Conservation (phyloP, 805 yeast species). For the Nakazawaea wickerhamii region DNA sequence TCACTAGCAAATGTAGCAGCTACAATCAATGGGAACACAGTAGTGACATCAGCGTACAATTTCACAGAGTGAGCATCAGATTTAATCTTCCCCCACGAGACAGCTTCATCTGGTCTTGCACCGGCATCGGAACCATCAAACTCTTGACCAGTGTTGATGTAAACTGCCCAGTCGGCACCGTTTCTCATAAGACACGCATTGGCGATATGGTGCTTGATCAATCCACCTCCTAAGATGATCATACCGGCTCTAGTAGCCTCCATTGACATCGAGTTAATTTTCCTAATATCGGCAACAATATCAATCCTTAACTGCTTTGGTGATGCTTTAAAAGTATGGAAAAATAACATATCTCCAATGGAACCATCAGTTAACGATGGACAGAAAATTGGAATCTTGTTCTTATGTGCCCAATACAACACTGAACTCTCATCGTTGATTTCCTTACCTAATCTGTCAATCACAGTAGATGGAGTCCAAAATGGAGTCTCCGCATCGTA, state of each 20-base stretch:
- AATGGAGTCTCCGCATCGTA: constrained; percentile 65
- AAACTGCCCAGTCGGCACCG: constrained; percentile 98
- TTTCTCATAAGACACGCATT: constrained; percentile 98
- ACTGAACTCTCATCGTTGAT: constrained; percentile 92
- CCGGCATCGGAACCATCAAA: constrained; percentile 99
- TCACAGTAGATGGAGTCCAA: constrained; percentile 93
- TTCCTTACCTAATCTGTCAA: constrained; percentile 91
- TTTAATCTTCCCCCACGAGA: constrained; percentile 98
- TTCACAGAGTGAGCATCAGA: constrained; percentile 89
- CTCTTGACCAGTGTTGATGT: constrained; percentile 96
- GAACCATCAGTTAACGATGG: constrained; percentile 98
- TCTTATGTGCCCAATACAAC: constrained; percentile 96
- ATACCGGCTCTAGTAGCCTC: constrained; percentile 92
- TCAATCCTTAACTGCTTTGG: constrained; percentile 88
- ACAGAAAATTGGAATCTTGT: constrained; percentile 92
- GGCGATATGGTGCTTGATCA: constrained; percentile 94
- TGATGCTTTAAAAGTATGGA: constrained; percentile 94
- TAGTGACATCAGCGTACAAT: constrained; percentile 91
- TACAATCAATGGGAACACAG: constrained; percentile 92
- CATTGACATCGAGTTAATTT: constrained; percentile 90
- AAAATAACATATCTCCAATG: constrained; percentile 97
- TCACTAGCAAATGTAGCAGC: constrained; percentile 93
- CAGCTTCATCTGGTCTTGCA: constrained; percentile 98
- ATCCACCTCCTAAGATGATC: constrained; percentile 94
- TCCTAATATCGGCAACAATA: constrained; percentile 89